Evolutionary conservation across 345 rosid species (phyloP), one percentile per base, ranked within the genome.

Genomic region (Psidium guajava): DNA sequence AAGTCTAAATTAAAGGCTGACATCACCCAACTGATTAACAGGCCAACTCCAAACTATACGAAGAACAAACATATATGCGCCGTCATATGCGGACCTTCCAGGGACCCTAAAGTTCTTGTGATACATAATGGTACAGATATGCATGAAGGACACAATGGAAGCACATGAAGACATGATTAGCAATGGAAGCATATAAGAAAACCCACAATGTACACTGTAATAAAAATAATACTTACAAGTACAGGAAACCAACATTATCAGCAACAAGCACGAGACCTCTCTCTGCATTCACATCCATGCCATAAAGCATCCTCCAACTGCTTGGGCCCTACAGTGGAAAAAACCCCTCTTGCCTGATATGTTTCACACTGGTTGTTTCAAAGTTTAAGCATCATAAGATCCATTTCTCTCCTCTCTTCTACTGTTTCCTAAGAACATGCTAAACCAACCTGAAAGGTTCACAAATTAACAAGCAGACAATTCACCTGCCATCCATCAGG

Each of bases 401-500:
- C 14, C 80, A 69, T 36, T 32, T 69, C 47, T 58, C 69, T 59
- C 32, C 54, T 27, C 44, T 74, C 86, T 77, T 54, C 53, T 53
- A 54, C 40, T 53, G 82, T 25, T 36, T 54, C 54, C 47, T 11
- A 27, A 57, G 61, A 24, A 8, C 86, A 50, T 7, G 36, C 42
- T 22, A 47, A 77, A 42, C 51, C 18, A 3, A 32, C 54, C 54
- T 54, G 55, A 14, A 20, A 64, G 81, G 28, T 18, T 55, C 14
- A 74, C 59, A 74, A 81, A 28, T 8, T 56, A 40, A 58, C 74
- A 6, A 85, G 80, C 25, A 18, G 80, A 59, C 47, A 84, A 32
- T 13, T 80, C 85, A 96, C 99, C 96, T 96, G 98, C 99, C 99
- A 97, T 42, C 98, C 99, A 83, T 90, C 89, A 18, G 98, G 99